Conservation (phyloP, 1,139 yeast genomes). For the Taphrina communis region DNA sequence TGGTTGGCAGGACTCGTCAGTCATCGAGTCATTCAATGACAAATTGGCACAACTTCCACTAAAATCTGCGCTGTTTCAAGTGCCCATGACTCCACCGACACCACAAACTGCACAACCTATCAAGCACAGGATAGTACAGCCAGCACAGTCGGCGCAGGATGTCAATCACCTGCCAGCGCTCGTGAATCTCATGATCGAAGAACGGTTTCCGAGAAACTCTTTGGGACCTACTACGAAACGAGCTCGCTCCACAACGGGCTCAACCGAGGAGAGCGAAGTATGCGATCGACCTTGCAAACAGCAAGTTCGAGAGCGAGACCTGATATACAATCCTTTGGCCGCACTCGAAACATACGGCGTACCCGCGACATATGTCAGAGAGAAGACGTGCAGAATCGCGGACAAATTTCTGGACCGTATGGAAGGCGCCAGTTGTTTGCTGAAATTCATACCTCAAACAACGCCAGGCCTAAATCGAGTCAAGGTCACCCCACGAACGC, state of each 20-base stretch:
- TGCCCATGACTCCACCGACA: slow-evolving; percentile 1
- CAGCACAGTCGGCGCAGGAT: background rate
- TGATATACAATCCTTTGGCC: slow-evolving; percentile 16
- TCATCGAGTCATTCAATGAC: background rate
- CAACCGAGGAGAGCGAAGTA: background rate
- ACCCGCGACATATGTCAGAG: slow-evolving; percentile 19
- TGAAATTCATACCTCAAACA: slow-evolving; percentile 14
- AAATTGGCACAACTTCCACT: background rate
- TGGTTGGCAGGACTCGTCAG: slow-evolving; percentile 4
- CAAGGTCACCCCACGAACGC: slow-evolving; percentile 10
- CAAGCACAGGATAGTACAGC: background rate
- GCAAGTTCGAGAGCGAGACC: background rate
- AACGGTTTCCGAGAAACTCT: background rate
- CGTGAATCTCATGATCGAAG: background rate
- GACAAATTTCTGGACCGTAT: background rate
- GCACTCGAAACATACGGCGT: slow-evolving; percentile 2
- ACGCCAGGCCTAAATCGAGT: slow-evolving; percentile 2
- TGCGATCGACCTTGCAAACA: slow-evolving; percentile 1
- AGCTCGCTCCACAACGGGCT: background rate
- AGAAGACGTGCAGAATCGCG: slow-evolving; percentile 9
- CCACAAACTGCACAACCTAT: background rate
- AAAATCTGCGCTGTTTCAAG: background rate
- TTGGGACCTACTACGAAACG: background rate
- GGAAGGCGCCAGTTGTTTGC: slow-evolving; percentile 24
- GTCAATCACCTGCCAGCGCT: background rate